A percentile compares a stretch with the other conserved stretches of the same genome.
Evolutionary conservation across 345 rosid genomes (phyloP).

Genomic region (Sisymbrium altissimum): DNA sequence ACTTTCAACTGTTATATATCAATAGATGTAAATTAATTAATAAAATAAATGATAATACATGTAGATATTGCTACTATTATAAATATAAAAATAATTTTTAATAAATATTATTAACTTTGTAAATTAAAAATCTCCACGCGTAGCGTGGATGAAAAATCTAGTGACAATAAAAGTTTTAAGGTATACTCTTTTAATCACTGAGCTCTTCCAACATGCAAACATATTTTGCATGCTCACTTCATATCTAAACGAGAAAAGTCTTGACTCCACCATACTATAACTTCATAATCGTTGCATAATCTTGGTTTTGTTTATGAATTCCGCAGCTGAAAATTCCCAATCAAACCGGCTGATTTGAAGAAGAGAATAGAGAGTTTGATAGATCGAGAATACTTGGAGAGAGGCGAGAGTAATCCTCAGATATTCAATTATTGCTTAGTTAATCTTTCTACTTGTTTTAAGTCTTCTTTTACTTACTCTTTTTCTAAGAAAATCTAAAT

Average conservation of each 20-base stretch:
- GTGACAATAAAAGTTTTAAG: slow-evolving; percentile 81
- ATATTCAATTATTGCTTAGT: slow-evolving; percentile 58
- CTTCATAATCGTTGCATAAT: background rate
- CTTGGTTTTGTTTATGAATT: background rate
- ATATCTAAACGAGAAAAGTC: background rate
- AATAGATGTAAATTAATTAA: too few species aligned
- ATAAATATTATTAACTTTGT: too few species aligned
- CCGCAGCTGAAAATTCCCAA: slow-evolving; percentile 3
- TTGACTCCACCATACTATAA: background rate
- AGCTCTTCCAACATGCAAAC: slow-evolving; percentile 88
- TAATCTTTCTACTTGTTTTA: background rate
- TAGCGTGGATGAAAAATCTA: too few species aligned
- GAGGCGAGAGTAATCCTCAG: slow-evolving; percentile 61
- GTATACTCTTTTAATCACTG: slow-evolving; percentile 85
- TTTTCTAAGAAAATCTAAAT: background rate
- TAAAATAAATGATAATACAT: too few species aligned
- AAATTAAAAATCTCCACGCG: too few species aligned
- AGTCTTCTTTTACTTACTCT: background rate
- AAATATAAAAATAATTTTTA: too few species aligned
- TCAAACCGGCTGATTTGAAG: slow-evolving; percentile 69
- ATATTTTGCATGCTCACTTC: background rate
- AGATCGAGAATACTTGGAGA: slow-evolving; percentile 68
- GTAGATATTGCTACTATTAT: too few species aligned
- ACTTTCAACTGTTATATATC: too few species aligned
- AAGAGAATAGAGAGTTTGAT: slow-evolving; percentile 85